These are phyloP conservation scores for Kodamaea arcana DNA, from an alignment of 1,139 yeast genomes.

Conservation along the genomic window DNA sequence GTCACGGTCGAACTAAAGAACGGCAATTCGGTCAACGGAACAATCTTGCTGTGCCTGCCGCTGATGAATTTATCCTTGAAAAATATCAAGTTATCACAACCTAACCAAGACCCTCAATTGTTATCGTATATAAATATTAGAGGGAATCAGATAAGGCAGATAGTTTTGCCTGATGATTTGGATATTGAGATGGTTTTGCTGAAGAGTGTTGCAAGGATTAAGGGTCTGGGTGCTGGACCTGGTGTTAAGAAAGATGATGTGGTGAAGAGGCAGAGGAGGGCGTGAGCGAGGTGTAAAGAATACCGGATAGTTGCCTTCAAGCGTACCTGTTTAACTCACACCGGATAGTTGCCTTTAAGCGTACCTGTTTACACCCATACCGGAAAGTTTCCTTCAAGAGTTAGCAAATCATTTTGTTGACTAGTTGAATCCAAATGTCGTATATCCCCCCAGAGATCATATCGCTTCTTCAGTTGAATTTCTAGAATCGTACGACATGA, in stretches of 20 bases:
- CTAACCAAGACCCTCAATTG: conserved; percentile 66
- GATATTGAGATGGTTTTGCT: conserved; percentile 73
- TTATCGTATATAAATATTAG: conserved; percentile 81
- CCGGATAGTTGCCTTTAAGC: too few species aligned
- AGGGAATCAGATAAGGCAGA: conserved; percentile 86
- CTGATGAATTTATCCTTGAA: conserved; percentile 87
- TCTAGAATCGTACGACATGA: too few species aligned
- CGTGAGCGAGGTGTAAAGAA: too few species aligned
- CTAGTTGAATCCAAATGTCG: too few species aligned
- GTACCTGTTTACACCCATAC: too few species aligned
- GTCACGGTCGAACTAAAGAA: conserved; percentile 91
- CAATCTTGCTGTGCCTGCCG: conserved; percentile 76
- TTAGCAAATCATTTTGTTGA: too few species aligned
- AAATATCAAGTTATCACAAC: conserved; percentile 73
- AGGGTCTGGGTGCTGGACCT: conserved; percentile 43
- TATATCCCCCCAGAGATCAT: too few species aligned
- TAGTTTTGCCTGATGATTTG: conserved; percentile 81
- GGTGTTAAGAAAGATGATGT: conserved; percentile 20
- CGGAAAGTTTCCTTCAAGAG: too few species aligned
- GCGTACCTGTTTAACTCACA: too few species aligned
- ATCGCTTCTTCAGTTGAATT: too few species aligned
- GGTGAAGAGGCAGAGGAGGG: conserved; percentile 19
- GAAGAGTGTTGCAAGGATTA: conserved; percentile 33
- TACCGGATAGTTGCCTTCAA: too few species aligned
- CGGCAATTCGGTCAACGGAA: conserved; percentile 53